Conservation (phyloP, 2,329 filamentous ascomycete genomes). For the Colletotrichum echinochloae region DNA sequence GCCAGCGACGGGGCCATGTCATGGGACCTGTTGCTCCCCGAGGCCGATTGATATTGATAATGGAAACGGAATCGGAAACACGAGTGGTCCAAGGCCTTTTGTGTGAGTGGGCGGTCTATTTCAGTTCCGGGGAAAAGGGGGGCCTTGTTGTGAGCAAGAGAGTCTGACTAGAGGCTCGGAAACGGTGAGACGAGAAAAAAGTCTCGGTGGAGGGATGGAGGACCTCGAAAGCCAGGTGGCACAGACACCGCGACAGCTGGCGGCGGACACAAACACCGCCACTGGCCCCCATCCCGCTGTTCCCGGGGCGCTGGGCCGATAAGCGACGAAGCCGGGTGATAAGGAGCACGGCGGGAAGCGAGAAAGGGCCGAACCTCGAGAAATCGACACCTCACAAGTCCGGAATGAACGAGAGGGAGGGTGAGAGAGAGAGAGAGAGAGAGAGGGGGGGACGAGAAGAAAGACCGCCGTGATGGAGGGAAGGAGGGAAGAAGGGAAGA, state of each 20-base stretch:
- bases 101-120: neutral
- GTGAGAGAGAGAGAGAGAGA: neutral
- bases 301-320: neutral
- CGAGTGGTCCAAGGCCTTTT: neutral
- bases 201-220: constrained; percentile 6
- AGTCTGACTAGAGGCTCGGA: neutral
- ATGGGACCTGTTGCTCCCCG: neutral
- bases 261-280: neutral
- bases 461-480: neutral
- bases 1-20: neutral
- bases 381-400: constrained; percentile 8
- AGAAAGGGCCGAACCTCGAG: constrained; percentile 18
- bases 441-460: neutral
- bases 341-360: neutral
- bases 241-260: neutral
- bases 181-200: no score
- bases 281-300: neutral
- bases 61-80: neutral
- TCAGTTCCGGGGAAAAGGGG: constrained; percentile 1
- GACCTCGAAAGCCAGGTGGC: constrained; percentile 22
- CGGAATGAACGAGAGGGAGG: neutral
- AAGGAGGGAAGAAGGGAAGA: no score
- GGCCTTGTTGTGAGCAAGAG: constrained; percentile 5
- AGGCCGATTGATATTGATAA: constrained; percentile 28
- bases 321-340: neutral